Conservation (phyloP, 257 asterid species). For the Dorcoceras hygrometricum region DNA sequence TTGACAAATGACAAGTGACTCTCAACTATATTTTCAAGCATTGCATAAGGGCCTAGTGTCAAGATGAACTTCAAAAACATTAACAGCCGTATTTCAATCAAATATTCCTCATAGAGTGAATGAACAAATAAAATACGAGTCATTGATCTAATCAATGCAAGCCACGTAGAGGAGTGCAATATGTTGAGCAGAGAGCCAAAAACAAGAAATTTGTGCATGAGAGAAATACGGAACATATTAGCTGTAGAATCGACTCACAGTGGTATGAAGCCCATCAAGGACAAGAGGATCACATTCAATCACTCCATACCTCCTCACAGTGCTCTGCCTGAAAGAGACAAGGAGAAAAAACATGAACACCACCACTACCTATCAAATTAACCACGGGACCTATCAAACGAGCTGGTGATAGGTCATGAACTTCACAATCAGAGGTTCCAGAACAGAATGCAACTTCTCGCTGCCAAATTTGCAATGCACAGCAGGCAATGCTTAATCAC, state of each 20-base stretch:
- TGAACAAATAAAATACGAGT: neutral
- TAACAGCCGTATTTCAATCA: neutral
- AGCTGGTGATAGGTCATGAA: slow-evolving; percentile 3
- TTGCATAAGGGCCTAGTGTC: slow-evolving; percentile 6
- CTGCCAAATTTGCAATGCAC: neutral
- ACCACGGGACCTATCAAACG: slow-evolving; percentile 3
- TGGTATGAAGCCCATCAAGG: slow-evolving; percentile 71
- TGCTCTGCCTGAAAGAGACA: slow-evolving; percentile 52
- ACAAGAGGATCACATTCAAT: slow-evolving; percentile 93
- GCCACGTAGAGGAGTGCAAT: slow-evolving; percentile 5
- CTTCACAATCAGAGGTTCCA: slow-evolving; percentile 8
- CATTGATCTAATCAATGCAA: slow-evolving; percentile 12
- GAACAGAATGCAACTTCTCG: neutral
- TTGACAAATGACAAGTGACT: slow-evolving; percentile 2
- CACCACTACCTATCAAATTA: neutral
- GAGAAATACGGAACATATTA: slow-evolving; percentile 7
- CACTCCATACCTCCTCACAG: slow-evolving; percentile 76
- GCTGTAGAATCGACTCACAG: slow-evolving; percentile 53
- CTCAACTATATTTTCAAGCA: slow-evolving; percentile 15
- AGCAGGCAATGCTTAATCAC: slow-evolving; percentile 13
- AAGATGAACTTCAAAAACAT: slow-evolving; percentile 18
- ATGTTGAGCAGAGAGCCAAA: slow-evolving; percentile 9
- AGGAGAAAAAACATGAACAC: slow-evolving; percentile 7
- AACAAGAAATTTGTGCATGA: slow-evolving; percentile 11
- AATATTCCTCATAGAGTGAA: slow-evolving; percentile 2